A percentile compares a stretch with the other conserved stretches of the same genome.
Conservation (phyloP, 139 green algal genomes). For the Klebsormidium nitens region DNA sequence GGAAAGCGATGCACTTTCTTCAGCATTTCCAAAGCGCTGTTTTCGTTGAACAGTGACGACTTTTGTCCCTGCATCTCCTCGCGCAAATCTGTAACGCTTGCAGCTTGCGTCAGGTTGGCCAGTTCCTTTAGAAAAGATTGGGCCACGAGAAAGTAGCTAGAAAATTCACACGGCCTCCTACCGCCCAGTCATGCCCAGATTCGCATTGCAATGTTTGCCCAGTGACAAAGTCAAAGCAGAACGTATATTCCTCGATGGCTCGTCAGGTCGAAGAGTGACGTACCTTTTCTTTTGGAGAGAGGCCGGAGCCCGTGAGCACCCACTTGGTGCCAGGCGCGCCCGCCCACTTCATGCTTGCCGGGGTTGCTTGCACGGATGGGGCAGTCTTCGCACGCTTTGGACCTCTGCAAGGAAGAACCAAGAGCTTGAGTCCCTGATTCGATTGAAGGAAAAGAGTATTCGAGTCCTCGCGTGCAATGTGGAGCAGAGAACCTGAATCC, state of each 20-base stretch:
- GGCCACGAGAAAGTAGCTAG: background rate
- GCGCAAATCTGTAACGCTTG: too few species aligned
- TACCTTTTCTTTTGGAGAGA: background rate
- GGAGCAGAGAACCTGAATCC: too few species aligned
- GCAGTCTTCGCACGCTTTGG: background rate
- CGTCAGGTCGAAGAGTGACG: too few species aligned
- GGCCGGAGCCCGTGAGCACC: constrained; percentile 9
- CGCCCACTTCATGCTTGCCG: background rate
- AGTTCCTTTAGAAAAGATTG: background rate
- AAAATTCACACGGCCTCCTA: background rate
- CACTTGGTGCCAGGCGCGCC: background rate
- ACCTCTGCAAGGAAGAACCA: too few species aligned
- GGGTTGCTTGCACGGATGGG: background rate
- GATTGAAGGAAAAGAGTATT: too few species aligned
- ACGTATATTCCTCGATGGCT: background rate
- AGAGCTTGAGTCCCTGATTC: too few species aligned
- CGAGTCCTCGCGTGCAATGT: too few species aligned
- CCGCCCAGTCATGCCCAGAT: background rate
- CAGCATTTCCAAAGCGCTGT: too few species aligned
- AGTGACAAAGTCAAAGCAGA: background rate
- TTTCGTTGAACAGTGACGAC: too few species aligned
- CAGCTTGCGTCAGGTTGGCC: background rate
- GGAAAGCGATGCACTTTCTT: too few species aligned
- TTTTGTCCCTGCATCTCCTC: too few species aligned
- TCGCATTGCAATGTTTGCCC: background rate